Base-by-base conservation (phyloP, 352 stramenopile genomes). In the Phytophthora europaea region DNA sequence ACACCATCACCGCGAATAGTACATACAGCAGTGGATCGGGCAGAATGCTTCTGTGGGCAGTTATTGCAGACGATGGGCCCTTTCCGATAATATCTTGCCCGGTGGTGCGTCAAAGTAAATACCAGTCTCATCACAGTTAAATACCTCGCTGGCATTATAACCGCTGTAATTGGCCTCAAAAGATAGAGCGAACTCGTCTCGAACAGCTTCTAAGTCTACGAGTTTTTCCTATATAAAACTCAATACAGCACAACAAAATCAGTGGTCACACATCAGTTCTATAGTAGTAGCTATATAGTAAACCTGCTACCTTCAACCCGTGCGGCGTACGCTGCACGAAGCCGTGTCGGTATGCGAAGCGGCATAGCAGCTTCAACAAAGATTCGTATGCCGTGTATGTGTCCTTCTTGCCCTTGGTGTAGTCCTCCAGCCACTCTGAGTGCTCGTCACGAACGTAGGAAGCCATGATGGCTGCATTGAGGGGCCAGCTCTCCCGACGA, bases 21-120 rank as follows among this genome's bases (percentile, higher is more conserved):
- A 10, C 10, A 47, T 7, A 47, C 38, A 4, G 15, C 38, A 47
- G 38, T 47, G 15, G 63, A 34, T 22, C 61, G 22, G 3, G 45
- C 54, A 0, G 67, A 74, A 40, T 70, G 54, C 36, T 68, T 73
- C 23, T 65, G 58, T 73, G n/a, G 12, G 59, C 53, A 0, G 67
- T 66, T 26, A 74, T 69, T 28, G 55, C 9, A 4, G 54, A 28
- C 5, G 23, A 12, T 20, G 70, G 47, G 13, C 60, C 59, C 18
- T 69, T 22, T 64, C 45, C 1, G 26, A 70, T 0, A 70, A 22
- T 1, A 73, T 62, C 28, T 47, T 16, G 38, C 38, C 38, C 38
- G 12, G 34, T 40, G 34, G 34, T 6, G 34, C 34, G 12, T 47
- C 38, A 4, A 47, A 47, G 38, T 47, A 20, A n/a, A 47, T n/a